Percentiles rank a stretch among this genome's conserved stretches.
Conservation (phyloP, 306 rosid genomes). For the Sphenostylis stenocarpa region DNA sequence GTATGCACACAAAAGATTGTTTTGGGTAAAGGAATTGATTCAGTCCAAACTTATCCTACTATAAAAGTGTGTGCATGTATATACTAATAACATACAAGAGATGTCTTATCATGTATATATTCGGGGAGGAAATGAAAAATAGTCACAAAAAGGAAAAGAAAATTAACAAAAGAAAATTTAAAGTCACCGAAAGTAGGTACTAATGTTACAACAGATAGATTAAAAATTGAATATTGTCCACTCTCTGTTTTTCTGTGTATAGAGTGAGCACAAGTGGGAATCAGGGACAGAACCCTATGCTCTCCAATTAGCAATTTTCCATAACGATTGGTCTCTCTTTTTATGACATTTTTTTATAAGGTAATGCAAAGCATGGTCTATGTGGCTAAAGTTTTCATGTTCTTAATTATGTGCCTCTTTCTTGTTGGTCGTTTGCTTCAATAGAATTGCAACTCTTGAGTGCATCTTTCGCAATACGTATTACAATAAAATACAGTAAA, state of each 20-base stretch:
- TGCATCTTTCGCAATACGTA: neutral
- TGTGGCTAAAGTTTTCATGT: neutral
- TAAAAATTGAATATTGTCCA: constrained; percentile 29
- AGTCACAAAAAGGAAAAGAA: neutral
- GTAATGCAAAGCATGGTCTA: constrained; percentile 17
- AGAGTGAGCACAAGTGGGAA: constrained; percentile 39
- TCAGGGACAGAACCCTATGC: constrained; percentile 55
- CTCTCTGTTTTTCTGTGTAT: neutral
- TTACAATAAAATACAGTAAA: neutral
- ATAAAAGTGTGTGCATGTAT: no score
- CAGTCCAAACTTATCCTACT: no score
- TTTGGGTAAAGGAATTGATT: no score
- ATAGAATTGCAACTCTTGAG: constrained; percentile 1
- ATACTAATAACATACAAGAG: no score
- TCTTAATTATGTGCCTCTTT: constrained; percentile 32
- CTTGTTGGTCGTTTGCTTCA: constrained; percentile 15
- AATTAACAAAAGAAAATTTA: neutral
- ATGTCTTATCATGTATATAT: no score
- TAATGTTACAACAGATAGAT: constrained; percentile 8
- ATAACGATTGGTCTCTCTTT: constrained; percentile 52
- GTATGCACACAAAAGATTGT: neutral
- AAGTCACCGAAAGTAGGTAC: constrained; percentile 5
- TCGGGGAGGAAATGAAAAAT: neutral
- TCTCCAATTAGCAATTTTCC: constrained; percentile 32
- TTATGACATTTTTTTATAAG: constrained; percentile 47